Conservation (phyloP, 768 basidiomycete species). For the Psilocybe tampanensis region DNA sequence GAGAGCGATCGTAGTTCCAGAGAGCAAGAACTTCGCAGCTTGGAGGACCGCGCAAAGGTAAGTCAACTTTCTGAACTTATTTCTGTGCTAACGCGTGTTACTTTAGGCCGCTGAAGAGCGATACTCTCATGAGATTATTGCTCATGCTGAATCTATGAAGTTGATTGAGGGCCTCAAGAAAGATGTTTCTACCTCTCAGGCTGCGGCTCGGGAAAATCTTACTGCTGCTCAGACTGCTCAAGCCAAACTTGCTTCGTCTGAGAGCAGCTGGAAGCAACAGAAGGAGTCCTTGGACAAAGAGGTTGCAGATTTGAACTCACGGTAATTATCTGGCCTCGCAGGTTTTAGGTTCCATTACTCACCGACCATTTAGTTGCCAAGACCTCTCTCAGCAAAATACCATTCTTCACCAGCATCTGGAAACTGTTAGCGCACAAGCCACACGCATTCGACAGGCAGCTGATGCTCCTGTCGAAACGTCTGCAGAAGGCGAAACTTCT, state of each 20-base stretch:
- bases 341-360: background rate
- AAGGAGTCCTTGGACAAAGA: constrained; percentile 79
- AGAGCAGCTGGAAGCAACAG: constrained; percentile 82
- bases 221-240: constrained; percentile 73
- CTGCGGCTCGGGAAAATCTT: constrained; percentile 56
- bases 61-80: constrained; percentile 10
- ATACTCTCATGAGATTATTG: constrained; percentile 79
- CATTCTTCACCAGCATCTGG: constrained; percentile 81
- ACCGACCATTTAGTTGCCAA: constrained; percentile 27
- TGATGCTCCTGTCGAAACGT: constrained; percentile 44
- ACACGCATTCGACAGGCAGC: constrained; percentile 77
- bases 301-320: constrained; percentile 64
- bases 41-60: constrained; percentile 74
- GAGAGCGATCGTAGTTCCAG: constrained; percentile 65
- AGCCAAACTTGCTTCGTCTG: constrained; percentile 70
- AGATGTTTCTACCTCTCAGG: constrained; percentile 56
- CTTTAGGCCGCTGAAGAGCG: constrained; percentile 73
- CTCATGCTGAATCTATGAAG: constrained; percentile 87
- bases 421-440: constrained; percentile 81
- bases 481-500: constrained; percentile 44
- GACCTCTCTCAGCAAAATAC: constrained; percentile 78
- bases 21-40: constrained; percentile 64
- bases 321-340: constrained; percentile 45
- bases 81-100: background rate
- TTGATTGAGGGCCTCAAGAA: constrained; percentile 62